Evolutionary conservation across 1,284 basidiomycete species (phyloP).

Genomic region (Cryptococcus sp.): DNA sequence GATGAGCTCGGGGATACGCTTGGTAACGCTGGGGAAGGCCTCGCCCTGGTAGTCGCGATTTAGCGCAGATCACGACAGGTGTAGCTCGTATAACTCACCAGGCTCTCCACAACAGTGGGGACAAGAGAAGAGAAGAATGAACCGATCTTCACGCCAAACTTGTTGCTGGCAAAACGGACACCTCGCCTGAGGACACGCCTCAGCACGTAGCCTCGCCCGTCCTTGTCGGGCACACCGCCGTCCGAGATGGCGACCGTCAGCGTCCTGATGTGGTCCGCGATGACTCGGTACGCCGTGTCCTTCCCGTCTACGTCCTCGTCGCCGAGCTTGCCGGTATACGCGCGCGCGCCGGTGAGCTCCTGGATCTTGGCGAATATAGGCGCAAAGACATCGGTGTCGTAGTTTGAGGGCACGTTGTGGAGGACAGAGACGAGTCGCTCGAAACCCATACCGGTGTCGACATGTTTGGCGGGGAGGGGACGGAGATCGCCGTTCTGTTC

Average conservation of each 20-base stretch:
- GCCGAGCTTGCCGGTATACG: constrained; percentile 87
- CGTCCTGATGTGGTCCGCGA: constrained; percentile 95
- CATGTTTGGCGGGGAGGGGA: constrained; percentile 83
- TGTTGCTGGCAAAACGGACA: constrained; percentile 90
- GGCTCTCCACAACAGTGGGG: constrained; percentile 82
- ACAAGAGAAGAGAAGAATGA: constrained; percentile 91
- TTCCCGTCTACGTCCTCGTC: constrained; percentile 90
- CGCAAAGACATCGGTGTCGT: constrained; percentile 92
- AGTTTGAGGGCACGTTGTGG: constrained; percentile 90
- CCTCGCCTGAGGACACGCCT: constrained; percentile 88
- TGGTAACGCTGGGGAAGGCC: constrained; percentile 90
- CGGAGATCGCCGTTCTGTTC: constrained; percentile 81
- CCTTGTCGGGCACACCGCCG: constrained; percentile 92
- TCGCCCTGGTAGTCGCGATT: constrained; percentile 58
- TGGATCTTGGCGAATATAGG: constrained; percentile 88
- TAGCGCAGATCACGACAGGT: background rate
- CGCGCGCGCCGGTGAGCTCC: constrained; percentile 80
- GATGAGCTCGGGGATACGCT: constrained; percentile 78
- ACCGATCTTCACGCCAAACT: constrained; percentile 90
- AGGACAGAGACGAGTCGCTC: constrained; percentile 93
- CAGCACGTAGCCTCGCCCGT: constrained; percentile 93
- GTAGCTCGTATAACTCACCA: constrained; percentile 60
- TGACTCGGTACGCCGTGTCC: constrained; percentile 95
- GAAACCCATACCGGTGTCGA: constrained; percentile 99
- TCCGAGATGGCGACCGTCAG: constrained; percentile 94